Evolutionary conservation across 805 yeast genomes (phyloP), one percentile per base, ranked within the genome.

Genomic region (Saccharomycopsis microspora): DNA sequence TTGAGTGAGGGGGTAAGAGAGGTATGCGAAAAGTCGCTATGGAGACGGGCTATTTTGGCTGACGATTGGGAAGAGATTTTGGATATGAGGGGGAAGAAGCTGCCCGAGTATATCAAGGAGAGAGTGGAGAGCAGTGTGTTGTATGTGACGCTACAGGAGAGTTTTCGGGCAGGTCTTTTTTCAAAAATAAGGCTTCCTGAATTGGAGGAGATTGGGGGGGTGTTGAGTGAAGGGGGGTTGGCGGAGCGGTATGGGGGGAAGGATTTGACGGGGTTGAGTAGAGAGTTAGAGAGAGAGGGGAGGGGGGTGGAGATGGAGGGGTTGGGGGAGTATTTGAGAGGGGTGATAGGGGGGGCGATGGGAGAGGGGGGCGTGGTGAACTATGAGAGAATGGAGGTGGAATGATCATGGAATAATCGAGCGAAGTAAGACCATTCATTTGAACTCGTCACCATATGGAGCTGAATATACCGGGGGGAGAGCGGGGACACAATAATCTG

Each of bases 21-120:
- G 3, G 59, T 64, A 29, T 63, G 62, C 42, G 67, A 64, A 41
- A 61, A 63, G 5, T 54, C 68, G 5, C 62, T 80, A 0, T 83
- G 89, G 87, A 69, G 75, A 54, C 66, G 88, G 52, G 66, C 82
- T 42, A 61, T 84, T 28, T 62, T 66, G 42, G 61, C 55, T 52
- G 83, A 81, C 53, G 69, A 75, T 53, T 77, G 85, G 82, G 51
- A 58, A 5, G 57, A 60, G 19, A 60, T 76, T 10, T 34, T 34
- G 36, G 36, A 34, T 34, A n/a, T n/a, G 10, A 19, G 19, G 19
- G 19, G 19, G 19, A 19, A 19, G 19, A 19, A 19, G 19, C 19
- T 19, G 19, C 75, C 70, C 43, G 74, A 71, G 37, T 65, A 57
- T 47, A 60, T 66, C 36, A 67, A 67, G 56, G 59, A 61, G 28